These are phyloP conservation scores for Paraphaeosphaeria sporulosa DNA, from an alignment of 2,329 filamentous ascomycete genomes.

Conservation along the genomic window DNA sequence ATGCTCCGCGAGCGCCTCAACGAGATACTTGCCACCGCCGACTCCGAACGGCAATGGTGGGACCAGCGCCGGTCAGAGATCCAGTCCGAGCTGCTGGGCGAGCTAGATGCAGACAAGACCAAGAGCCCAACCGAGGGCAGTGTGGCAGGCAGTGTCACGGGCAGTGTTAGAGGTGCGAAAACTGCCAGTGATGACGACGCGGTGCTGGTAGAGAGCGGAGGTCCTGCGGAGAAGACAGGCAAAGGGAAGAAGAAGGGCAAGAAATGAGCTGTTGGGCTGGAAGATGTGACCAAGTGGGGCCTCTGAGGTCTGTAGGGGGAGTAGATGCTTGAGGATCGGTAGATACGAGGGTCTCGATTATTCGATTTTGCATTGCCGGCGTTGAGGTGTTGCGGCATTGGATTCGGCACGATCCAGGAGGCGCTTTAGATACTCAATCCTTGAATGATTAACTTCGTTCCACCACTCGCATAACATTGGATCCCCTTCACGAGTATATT, in stretches of 20 bases:
- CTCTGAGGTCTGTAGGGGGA: not conserved
- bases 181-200: conserved; percentile 72
- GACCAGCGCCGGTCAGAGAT: conserved; percentile 80
- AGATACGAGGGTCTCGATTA: conserved; percentile 1
- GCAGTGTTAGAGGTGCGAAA: conserved; percentile 34
- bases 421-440: conserved; percentile 13
- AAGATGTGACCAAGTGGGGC: not conserved
- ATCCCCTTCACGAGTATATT: not conserved
- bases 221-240: conserved; percentile 54
- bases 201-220: conserved; percentile 76
- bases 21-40: conserved; percentile 74
- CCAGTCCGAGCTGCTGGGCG: conserved; percentile 80
- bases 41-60: conserved; percentile 90
- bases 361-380: conserved; percentile 29
- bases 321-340: not conserved
- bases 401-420: conserved; percentile 5
- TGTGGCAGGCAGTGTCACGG: conserved; percentile 32
- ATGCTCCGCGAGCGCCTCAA: conserved; percentile 76
- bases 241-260: conserved; percentile 71
- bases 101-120: conserved; percentile 70
- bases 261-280: conserved; percentile 56
- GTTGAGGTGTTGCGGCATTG: conserved; percentile 26
- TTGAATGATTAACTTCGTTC: conserved; percentile 12
- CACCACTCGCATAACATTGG: not conserved
- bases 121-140: conserved; percentile 31